phyloP scores from a whole-genome alignment of 108 stramenopile genomes.

The Parietichytrium sp. region DNA sequence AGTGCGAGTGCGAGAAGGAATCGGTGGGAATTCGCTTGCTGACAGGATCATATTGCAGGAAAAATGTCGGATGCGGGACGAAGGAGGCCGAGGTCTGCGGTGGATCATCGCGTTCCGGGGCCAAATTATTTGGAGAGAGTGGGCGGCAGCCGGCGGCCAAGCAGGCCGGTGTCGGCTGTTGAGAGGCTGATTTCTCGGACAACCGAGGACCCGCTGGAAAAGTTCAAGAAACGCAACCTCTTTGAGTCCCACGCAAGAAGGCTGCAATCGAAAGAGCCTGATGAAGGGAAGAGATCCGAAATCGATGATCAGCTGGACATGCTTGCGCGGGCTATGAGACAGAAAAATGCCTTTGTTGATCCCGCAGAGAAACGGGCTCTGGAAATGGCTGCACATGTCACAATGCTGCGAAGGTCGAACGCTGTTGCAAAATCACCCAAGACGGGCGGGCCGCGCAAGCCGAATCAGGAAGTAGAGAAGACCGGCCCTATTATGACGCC shows the following conservation, averaged over 20 bases:
- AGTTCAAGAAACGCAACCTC: not conserved
- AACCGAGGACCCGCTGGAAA: not conserved
- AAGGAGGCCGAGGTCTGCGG: too few relatives aligned
- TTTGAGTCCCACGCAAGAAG: constrained; percentile 1
- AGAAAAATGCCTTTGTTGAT: not conserved
- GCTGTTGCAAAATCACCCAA: not conserved
- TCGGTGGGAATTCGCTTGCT: too few relatives aligned
- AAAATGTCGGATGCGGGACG: too few relatives aligned
- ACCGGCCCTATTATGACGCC: not conserved
- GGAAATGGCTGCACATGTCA: not conserved
- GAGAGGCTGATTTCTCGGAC: not conserved
- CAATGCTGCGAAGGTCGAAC: not conserved
- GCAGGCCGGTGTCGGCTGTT: not conserved
- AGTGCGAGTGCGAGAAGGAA: too few relatives aligned
- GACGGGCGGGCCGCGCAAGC: too few relatives aligned
- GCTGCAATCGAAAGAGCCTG: not conserved
- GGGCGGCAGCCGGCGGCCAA: too few relatives aligned
- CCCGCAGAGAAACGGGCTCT: not conserved
- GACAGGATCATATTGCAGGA: too few relatives aligned
- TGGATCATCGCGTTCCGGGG: too few relatives aligned
- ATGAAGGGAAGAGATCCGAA: too few relatives aligned
- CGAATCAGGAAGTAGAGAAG: too few relatives aligned
- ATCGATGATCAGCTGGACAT: constrained; percentile 25
- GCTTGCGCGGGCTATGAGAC: not conserved
- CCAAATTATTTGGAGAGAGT: too few relatives aligned